Conservation (phyloP, 2,329 filamentous ascomycete species). For the Fusarium sp. region DNA sequence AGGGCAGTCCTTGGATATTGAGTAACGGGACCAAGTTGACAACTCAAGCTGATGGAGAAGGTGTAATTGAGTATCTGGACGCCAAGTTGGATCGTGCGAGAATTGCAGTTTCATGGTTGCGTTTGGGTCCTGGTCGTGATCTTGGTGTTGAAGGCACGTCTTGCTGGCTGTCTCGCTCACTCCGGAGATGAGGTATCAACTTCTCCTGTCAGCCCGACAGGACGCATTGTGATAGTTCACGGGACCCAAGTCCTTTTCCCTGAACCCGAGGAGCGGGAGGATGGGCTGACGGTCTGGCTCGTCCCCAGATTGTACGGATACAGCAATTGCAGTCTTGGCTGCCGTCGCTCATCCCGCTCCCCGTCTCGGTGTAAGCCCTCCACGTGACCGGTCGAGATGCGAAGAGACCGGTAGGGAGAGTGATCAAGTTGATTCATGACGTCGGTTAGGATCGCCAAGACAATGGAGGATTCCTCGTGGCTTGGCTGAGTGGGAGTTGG, state of each 20-base stretch:
- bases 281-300: not conserved
- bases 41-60: not conserved
- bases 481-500: constrained; percentile 11
- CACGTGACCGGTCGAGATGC: constrained; percentile 26
- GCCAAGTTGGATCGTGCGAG: not conserved
- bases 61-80: not conserved
- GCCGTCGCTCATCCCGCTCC: constrained; percentile 21
- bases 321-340: constrained; percentile 17
- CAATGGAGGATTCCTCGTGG: not conserved
- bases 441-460: constrained; percentile 17
- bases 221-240: not conserved
- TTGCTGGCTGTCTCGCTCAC: not conserved
- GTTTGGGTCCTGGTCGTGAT: not conserved
- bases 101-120: not conserved
- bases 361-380: not conserved
- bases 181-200: not conserved
- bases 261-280: not conserved
- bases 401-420: not conserved
- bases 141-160: not conserved
- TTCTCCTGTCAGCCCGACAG: not conserved
- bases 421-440: constrained; percentile 1
- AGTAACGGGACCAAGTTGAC: not conserved
- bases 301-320: constrained; percentile 1
- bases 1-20: not conserved
- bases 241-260: not conserved